A percentile compares a stretch with the other conserved stretches of the same genome.
phyloP scores from a whole-genome alignment of 331 rosid species.

The Acacia pycnantha region DNA sequence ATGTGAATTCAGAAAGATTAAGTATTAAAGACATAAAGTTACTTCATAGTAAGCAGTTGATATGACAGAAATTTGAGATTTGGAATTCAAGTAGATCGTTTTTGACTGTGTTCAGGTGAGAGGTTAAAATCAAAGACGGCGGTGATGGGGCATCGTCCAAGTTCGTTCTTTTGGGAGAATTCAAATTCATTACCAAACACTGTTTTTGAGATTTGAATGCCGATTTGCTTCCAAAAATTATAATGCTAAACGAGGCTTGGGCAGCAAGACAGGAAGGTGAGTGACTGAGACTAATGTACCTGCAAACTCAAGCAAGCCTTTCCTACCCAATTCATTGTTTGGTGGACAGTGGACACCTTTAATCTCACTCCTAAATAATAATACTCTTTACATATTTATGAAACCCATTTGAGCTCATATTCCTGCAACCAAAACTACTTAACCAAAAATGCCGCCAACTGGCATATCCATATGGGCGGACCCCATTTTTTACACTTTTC shows the following conservation, averaged over 20 bases:
- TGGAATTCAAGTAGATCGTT: not conserved
- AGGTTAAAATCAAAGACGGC: constrained; percentile 25
- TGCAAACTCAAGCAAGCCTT: constrained; percentile 69
- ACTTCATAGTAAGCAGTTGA: not conserved
- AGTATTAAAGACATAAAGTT: not conserved
- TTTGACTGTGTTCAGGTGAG: constrained; percentile 12
- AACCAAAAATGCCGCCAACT: not conserved
- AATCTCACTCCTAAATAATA: constrained; percentile 54
- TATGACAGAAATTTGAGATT: not conserved
- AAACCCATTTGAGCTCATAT: not conserved
- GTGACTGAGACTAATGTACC: constrained; percentile 55
- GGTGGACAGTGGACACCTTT: constrained; percentile 65
- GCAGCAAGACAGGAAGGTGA: constrained; percentile 66
- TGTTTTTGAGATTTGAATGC: not conserved
- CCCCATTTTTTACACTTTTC: not conserved
- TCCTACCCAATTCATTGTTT: constrained; percentile 54
- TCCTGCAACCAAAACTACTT: not conserved
- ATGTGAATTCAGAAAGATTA: not conserved
- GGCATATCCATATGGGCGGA: not conserved
- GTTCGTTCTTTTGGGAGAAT: not conserved
- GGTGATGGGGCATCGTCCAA: not conserved
- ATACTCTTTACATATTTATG: not conserved
- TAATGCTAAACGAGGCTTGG: constrained; percentile 37
- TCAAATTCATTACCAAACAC: constrained; percentile 21
- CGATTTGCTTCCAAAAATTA: constrained; percentile 17